These are phyloP conservation scores for Colletotrichum musae DNA, from an alignment of 2,329 filamentous ascomycete genomes.

Conservation along the genomic window DNA sequence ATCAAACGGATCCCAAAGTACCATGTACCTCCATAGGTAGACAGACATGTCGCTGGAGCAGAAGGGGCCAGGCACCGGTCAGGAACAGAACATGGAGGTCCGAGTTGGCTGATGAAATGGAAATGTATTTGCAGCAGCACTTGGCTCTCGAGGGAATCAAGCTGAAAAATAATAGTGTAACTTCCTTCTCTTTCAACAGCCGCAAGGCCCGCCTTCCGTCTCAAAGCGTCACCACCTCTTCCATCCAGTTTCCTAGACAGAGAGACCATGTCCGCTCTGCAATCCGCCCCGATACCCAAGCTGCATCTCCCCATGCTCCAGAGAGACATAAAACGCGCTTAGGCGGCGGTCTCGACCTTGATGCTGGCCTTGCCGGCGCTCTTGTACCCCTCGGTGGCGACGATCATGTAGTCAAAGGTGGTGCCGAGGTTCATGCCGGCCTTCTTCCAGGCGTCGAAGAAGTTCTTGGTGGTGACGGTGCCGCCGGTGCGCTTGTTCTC, in stretches of 20 bases:
- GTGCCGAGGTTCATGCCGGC: conserved; percentile 63
- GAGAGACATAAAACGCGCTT: background rate
- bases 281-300: background rate
- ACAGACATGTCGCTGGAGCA: no score
- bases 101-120: background rate
- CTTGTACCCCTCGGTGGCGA: conserved; percentile 68
- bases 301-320: no score
- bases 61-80: no score
- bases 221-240: background rate
- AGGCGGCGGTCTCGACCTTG: conserved; percentile 53
- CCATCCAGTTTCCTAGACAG: background rate
- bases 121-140: conserved; percentile 4
- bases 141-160: background rate
- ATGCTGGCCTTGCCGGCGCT: conserved; percentile 64
- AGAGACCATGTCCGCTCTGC: no score
- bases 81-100: no score
- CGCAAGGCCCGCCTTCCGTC: background rate
- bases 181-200: background rate
- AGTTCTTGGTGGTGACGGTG: conserved; percentile 63
- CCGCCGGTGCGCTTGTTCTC: conserved; percentile 64
- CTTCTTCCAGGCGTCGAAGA: conserved; percentile 68
- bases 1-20: no score
- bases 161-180: background rate
- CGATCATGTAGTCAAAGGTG: conserved; percentile 65
- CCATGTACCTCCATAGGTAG: no score